Percentiles rank a stretch among this genome's conserved stretches.
These are phyloP conservation scores for Aspergillus biplanus DNA, from an alignment of 495 filamentous ascomycete genomes.

Conservation along the genomic window DNA sequence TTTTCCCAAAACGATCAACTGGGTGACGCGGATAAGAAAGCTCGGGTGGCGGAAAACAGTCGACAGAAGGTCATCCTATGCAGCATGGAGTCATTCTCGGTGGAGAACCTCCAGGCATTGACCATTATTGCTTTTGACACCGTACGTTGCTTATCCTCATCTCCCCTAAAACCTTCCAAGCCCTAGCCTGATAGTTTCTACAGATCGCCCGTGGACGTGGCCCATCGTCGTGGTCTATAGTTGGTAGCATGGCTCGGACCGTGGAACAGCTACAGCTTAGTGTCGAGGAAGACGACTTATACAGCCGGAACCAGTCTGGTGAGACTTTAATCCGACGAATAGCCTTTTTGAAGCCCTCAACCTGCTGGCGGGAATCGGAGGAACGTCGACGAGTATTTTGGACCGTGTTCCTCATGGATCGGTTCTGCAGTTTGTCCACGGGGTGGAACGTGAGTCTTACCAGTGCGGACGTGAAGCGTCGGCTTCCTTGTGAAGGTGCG, in stretches of 20 bases:
- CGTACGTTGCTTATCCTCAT: conserved; percentile 17
- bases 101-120: conserved; percentile 35
- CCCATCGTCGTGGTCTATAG: conserved; percentile 34
- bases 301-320: conserved; percentile 5
- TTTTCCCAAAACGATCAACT: conserved; percentile 14
- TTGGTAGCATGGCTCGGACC: conserved; percentile 31
- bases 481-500: conserved; percentile 40
- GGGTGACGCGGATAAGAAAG: conserved; percentile 8
- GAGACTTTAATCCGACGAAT: conserved; percentile 37
- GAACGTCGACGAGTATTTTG: conserved; percentile 34
- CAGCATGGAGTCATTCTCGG: conserved; percentile 31
- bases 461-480: conserved; percentile 41
- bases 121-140: conserved; percentile 34
- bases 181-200: no score
- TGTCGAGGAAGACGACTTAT: conserved; percentile 26
- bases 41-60: conserved; percentile 21
- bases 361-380: conserved; percentile 29
- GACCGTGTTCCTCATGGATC: conserved; percentile 33
- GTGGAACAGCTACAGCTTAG: conserved; percentile 33
- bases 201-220: conserved; percentile 34
- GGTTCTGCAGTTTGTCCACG: conserved; percentile 33
- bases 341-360: conserved; percentile 32
- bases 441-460: conserved; percentile 33
- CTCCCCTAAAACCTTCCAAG: no score
- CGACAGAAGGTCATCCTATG: conserved; percentile 27